Percentiles rank a stretch among this genome's conserved stretches.
phyloP scores from a whole-genome alignment of 2,329 filamentous ascomycete genomes.

The Teratosphaeria epicoccoides region DNA sequence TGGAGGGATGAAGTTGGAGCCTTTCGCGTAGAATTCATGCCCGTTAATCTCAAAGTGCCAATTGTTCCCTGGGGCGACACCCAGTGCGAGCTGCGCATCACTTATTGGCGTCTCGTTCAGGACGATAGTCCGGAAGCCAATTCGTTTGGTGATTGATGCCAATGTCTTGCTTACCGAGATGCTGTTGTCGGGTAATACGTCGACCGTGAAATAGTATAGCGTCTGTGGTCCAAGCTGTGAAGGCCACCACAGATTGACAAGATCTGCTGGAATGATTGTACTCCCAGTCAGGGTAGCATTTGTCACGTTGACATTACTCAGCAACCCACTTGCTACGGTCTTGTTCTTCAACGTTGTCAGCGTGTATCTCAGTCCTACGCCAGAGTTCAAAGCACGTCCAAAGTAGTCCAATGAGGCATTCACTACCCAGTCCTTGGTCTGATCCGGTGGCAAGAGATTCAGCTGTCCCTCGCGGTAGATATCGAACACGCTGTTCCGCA shows the following conservation, averaged over 20 bases:
- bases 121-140: conserved; percentile 53
- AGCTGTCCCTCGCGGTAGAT: conserved; percentile 49
- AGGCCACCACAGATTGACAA: conserved; percentile 52
- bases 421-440: conserved; percentile 47
- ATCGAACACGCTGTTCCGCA: conserved; percentile 47
- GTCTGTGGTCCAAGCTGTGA: conserved; percentile 45
- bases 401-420: conserved; percentile 51
- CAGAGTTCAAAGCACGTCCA: conserved; percentile 34
- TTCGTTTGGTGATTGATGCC: conserved; percentile 40
- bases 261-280: conserved; percentile 29
- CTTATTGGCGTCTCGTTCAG: conserved; percentile 47
- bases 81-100: conserved; percentile 41
- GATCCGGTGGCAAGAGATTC: conserved; percentile 48
- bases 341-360: conserved; percentile 38
- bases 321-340: conserved; percentile 26
- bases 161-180: conserved; percentile 17
- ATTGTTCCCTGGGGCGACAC: conserved; percentile 47
- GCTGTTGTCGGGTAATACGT: conserved; percentile 30
- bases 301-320: conserved; percentile 33
- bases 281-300: conserved; percentile 40
- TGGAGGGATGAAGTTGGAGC: conserved; percentile 53
- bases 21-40: conserved; percentile 53
- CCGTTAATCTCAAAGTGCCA: conserved; percentile 60
- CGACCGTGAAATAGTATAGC: conserved; percentile 38
- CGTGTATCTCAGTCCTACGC: conserved; percentile 36